Conservation (phyloP, 768 basidiomycete genomes). For the Boletellus ananiceps region DNA sequence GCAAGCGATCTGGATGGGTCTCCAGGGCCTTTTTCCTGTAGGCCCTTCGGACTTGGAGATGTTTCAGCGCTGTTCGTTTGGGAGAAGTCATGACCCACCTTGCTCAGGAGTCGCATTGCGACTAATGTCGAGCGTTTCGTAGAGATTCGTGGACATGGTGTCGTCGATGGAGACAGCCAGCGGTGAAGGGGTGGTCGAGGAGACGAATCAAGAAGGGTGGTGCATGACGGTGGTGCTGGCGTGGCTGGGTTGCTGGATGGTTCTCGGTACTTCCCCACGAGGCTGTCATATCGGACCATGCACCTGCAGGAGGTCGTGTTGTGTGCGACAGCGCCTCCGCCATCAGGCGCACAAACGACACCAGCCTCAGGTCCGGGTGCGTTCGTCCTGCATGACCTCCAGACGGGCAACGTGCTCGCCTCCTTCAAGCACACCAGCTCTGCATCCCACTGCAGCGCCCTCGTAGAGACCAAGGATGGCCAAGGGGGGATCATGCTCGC, state of each 20-base stretch:
- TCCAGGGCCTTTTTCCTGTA: constrained; percentile 68
- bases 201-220: background rate
- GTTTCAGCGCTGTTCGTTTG: constrained; percentile 4
- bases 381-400: constrained; percentile 76
- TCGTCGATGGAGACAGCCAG: background rate
- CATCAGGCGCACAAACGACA: constrained; percentile 35
- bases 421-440: constrained; percentile 86
- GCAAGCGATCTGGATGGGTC: constrained; percentile 73
- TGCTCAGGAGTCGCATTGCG: constrained; percentile 57
- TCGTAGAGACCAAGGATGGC: constrained; percentile 61
- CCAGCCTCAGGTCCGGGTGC: constrained; percentile 51
- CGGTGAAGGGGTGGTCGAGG: background rate
- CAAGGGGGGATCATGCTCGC: constrained; percentile 83
- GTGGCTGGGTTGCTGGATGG: constrained; percentile 16
- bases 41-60: constrained; percentile 61
- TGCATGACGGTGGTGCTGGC: background rate
- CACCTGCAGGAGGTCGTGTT: constrained; percentile 65
- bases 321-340: constrained; percentile 51
- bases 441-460: constrained; percentile 57
- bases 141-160: constrained; percentile 55
- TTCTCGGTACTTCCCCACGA: constrained; percentile 6
- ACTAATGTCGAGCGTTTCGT: constrained; percentile 55
- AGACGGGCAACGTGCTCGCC: constrained; percentile 68
- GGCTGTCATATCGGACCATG: constrained; percentile 28
- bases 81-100: constrained; percentile 39